Evolutionary conservation across 805 yeast genomes (phyloP).

Genomic region (Candida yuanshanica): DNA sequence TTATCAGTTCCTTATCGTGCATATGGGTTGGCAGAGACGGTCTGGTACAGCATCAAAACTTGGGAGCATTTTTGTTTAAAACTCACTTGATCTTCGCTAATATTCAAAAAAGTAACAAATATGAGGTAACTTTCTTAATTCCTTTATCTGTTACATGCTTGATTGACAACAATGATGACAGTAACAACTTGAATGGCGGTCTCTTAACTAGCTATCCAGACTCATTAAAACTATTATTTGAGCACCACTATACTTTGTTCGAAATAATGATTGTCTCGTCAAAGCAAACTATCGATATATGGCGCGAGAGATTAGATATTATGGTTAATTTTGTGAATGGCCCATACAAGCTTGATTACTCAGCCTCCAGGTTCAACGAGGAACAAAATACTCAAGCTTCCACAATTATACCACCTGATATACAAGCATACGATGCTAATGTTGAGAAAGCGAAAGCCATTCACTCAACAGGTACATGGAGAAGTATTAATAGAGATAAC

Average conservation of each 20-base stretch:
- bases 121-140: conserved; percentile 39
- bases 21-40: conserved; percentile 32
- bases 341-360: conserved; percentile 28
- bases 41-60: conserved; percentile 10
- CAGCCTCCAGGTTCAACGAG: conserved; percentile 17
- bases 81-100: conserved; percentile 41
- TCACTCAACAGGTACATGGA: not conserved
- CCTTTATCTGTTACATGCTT: conserved; percentile 35
- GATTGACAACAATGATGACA: conserved; percentile 23
- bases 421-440: conserved; percentile 19
- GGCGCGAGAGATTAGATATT: conserved; percentile 34
- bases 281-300: conserved; percentile 32
- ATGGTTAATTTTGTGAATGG: conserved; percentile 28
- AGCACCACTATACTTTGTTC: conserved; percentile 32
- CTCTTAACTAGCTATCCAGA: conserved; percentile 27
- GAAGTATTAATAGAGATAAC: not conserved
- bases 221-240: conserved; percentile 42
- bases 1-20: conserved; percentile 38
- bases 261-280: conserved; percentile 39
- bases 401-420: conserved; percentile 14
- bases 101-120: conserved; percentile 20
- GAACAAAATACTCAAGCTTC: conserved; percentile 20
- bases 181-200: conserved; percentile 18
- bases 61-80: conserved; percentile 42
- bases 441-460: conserved; percentile 11